Base-by-base conservation (phyloP, 257 asterid species). In the Solanum tarapatanum region DNA sequence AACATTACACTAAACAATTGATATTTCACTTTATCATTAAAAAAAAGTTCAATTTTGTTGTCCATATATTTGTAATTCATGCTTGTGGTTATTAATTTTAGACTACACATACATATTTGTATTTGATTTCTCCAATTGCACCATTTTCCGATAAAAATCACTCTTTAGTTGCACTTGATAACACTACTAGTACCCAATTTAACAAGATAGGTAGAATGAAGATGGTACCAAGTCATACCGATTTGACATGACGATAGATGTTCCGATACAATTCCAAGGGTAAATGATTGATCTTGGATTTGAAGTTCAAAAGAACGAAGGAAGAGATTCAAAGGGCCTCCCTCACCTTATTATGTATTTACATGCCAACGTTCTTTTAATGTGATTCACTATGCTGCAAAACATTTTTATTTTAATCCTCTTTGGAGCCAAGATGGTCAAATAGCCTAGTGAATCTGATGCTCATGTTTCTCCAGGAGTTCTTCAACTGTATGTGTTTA, bases 381-480 rank as follows among this genome's bases (percentile, higher is more conserved):
- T 26, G 75, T 28, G 58, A 76, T 37, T 37, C 11, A 8, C 58
- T 37, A 36, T 11, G 55, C 14, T 75, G 83, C 55, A 75, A 75
- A 37, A 75, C 68, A 55, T 55, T 17, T 17, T 55, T 7, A 58
- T 21, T 58, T 11, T 76, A 76, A 94, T 77, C 98, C 99, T 93
- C 92, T 94, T 88, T 92, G 99, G 90, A 96, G 94, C 99, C 98
- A 97, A 72, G 99, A 93, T 89, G 95, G 90, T 51, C 98, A 92
- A 90, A 95, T 98, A 11, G 94, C 98, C 88, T 94, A 98, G 84
- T 98, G 98, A 84, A 93, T 94, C 36, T 95, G 99, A 19, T 95
- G 99, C 88, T 97, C 99, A 55, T 96, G 95, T 87, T 94, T 97
- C 87, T 93, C 96, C 90, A 95, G 88, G 87, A 94, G 96, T 86